Evolutionary conservation across 192 early-diverging fungal species (phyloP), one percentile per base, ranked within the genome.

Genomic region (Phlyctochytrium arcticum): DNA sequence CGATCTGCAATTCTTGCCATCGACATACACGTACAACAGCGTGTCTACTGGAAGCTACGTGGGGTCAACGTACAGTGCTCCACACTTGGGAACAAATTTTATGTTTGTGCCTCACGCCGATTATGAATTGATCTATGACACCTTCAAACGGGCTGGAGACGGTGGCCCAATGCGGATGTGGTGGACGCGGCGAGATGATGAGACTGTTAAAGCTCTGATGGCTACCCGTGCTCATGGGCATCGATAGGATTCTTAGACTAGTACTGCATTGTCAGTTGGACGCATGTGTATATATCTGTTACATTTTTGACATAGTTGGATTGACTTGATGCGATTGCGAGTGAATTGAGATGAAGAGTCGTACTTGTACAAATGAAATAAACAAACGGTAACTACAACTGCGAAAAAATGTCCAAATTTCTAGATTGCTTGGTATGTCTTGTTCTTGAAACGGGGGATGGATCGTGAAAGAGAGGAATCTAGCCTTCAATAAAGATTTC

Each of bases 1-100:
- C 35, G 50, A 64, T 54, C 34, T 64, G 8, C 32, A 54, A 48
- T 27, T 64, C 26, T 26, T 64, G 33, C 62, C 62, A 33, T 30
- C 15, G 26, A 19, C 48, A 0, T 32, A 37, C 7, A 64, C 48
- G 7, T 64, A 64, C 32, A 54, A 32, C 10, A 21, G 54, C 9
- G 19, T 64, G 5, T 48, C 62, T 24, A 30, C 23, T 30, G 62
- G 49, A n/a, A 37, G 33, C 32, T 64, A 23, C 35, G 10, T 64
- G 31, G 62, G 62, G 5, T 35, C 49, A 5, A 50, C 51, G 35
- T 64, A 54, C 35, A 0, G 5, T n/a, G 62, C 62, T 17, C 31
- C 51, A 0, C 15, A 36, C 10, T 42, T 64, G 21, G 33, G 9
- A 10, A 37, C 62, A 6, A 8, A 35, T 32, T 64, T 64, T 42